phyloP scores from a whole-genome alignment of 208 protist species.

The Leishmania gerbilli region DNA sequence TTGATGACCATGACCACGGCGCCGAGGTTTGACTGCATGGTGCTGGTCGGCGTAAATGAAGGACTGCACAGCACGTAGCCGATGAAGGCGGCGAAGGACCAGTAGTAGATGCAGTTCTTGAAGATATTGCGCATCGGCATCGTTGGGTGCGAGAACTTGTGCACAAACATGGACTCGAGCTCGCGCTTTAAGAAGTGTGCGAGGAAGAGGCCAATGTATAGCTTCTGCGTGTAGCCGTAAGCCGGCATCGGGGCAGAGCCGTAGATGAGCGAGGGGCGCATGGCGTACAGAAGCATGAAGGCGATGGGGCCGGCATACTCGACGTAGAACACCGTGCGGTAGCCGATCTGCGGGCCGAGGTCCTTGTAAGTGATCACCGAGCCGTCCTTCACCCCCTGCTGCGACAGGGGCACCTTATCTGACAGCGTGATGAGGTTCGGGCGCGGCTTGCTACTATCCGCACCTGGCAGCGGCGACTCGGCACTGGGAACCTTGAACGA shows the following conservation, averaged over 20 bases:
- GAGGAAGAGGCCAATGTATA: constrained; percentile 83
- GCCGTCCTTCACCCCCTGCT: constrained; percentile 71
- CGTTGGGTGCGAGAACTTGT: constrained; percentile 94
- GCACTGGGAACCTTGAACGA: constrained; percentile 63
- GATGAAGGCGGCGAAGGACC: constrained; percentile 91
- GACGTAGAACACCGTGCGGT: constrained; percentile 93
- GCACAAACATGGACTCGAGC: constrained; percentile 95
- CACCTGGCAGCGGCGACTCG: constrained; percentile 20
- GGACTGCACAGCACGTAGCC: constrained; percentile 92
- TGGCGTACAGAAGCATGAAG: constrained; percentile 87
- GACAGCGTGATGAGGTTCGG: constrained; percentile 57
- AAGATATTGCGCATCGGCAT: constrained; percentile 96
- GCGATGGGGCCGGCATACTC: constrained; percentile 95
- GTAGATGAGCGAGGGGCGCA: constrained; percentile 76
- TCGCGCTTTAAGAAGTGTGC: constrained; percentile 95
- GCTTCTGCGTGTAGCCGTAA: constrained; percentile 72
- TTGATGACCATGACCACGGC: constrained; percentile 63
- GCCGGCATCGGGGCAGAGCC: constrained; percentile 35
- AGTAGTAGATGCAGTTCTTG: constrained; percentile 97
- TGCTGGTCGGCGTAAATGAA: constrained; percentile 75
- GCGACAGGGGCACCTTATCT: constrained; percentile 41
- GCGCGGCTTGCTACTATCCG: constrained; percentile 42
- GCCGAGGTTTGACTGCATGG: constrained; percentile 46
- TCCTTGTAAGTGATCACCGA: constrained; percentile 87
- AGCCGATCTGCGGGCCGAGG: constrained; percentile 93